Conservation (phyloP, 1,139 yeast species). For the Lizanozyma gosingica region DNA sequence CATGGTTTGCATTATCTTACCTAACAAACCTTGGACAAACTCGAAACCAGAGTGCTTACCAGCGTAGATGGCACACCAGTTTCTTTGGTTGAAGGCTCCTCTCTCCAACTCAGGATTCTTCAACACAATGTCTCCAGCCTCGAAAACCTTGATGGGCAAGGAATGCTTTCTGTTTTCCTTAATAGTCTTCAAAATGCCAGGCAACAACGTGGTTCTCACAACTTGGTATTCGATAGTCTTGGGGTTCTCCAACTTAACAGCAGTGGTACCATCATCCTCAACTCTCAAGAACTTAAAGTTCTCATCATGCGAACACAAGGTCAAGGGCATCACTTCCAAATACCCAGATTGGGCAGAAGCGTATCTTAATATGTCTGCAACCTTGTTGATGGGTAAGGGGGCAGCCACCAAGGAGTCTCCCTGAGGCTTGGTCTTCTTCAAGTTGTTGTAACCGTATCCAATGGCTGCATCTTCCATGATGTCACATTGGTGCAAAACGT, state of each 20-base stretch:
- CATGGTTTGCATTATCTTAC: slow-evolving; percentile 93
- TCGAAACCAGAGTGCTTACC: slow-evolving; percentile 97
- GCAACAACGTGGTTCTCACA: slow-evolving; percentile 87
- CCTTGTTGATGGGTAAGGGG: slow-evolving; percentile 84
- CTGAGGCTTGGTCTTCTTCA: slow-evolving; percentile 73
- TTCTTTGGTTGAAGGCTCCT: slow-evolving; percentile 85
- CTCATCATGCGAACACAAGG: slow-evolving; percentile 94
- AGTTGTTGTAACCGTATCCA: slow-evolving; percentile 89
- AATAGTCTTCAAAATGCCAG: slow-evolving; percentile 92
- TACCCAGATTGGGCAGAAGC: slow-evolving; percentile 96
- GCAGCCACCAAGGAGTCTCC: slow-evolving; percentile 76
- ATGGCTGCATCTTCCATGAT: slow-evolving; percentile 98
- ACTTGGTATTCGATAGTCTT: slow-evolving; percentile 96
- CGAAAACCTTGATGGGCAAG: slow-evolving; percentile 90
- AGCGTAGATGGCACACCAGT: slow-evolving; percentile 90
- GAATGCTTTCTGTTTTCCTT: slow-evolving; percentile 95
- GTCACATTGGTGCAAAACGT: slow-evolving; percentile 94
- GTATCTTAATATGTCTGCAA: slow-evolving; percentile 80
- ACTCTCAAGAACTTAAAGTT: slow-evolving; percentile 80
- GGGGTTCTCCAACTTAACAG: slow-evolving; percentile 91
- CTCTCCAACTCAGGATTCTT: slow-evolving; percentile 76
- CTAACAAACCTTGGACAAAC: slow-evolving; percentile 86
- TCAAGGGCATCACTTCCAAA: slow-evolving; percentile 92
- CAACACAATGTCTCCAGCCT: slow-evolving; percentile 89
- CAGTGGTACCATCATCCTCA: slow-evolving; percentile 64